phyloP scores from a whole-genome alignment of 2,329 filamentous ascomycete genomes.

The Pseudocercospora fijiensis region DNA sequence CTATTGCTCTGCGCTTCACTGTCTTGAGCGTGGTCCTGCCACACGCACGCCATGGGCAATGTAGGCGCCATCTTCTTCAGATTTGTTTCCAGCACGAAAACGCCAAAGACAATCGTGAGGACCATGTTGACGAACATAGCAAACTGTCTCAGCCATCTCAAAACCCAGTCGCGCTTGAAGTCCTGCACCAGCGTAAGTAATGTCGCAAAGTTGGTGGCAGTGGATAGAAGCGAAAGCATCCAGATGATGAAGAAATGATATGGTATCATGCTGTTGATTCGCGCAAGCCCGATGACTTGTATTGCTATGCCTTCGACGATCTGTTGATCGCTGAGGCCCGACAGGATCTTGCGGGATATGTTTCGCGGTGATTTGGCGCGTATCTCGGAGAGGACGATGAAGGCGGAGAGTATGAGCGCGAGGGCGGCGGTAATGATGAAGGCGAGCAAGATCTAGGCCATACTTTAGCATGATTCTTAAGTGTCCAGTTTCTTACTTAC shows the following conservation, averaged over 20 bases:
- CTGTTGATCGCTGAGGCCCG: slow-evolving; percentile 66
- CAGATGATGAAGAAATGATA: slow-evolving; percentile 73
- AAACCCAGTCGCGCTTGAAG: slow-evolving; percentile 65
- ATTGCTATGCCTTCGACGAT: slow-evolving; percentile 69
- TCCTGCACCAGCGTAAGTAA: slow-evolving; percentile 65
- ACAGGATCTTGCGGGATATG: slow-evolving; percentile 63
- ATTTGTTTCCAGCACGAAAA: slow-evolving; percentile 59
- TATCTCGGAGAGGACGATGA: slow-evolving; percentile 58
- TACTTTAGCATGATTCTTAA: not conserved
- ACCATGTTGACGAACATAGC: slow-evolving; percentile 66
- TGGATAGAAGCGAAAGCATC: slow-evolving; percentile 65
- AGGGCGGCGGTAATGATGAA: slow-evolving; percentile 65
- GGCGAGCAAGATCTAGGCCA: slow-evolving; percentile 58
- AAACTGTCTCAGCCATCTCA: slow-evolving; percentile 64
- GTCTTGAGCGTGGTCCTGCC: slow-evolving; percentile 47
- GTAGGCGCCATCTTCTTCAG: slow-evolving; percentile 52
- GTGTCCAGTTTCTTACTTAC: slow-evolving; percentile 42
- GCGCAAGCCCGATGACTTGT: slow-evolving; percentile 62
- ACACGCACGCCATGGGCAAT: slow-evolving; percentile 63
- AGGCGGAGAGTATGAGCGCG: slow-evolving; percentile 56
- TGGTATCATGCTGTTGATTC: slow-evolving; percentile 58
- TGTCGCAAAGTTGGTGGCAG: slow-evolving; percentile 64
- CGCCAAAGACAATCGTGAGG: slow-evolving; percentile 57
- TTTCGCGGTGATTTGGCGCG: slow-evolving; percentile 49
- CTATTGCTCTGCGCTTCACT: slow-evolving; percentile 32